Evolutionary conservation across 2,329 filamentous ascomycete species (phyloP), one percentile per base, ranked within the genome.

Genomic region (Fusarium floridanum): DNA sequence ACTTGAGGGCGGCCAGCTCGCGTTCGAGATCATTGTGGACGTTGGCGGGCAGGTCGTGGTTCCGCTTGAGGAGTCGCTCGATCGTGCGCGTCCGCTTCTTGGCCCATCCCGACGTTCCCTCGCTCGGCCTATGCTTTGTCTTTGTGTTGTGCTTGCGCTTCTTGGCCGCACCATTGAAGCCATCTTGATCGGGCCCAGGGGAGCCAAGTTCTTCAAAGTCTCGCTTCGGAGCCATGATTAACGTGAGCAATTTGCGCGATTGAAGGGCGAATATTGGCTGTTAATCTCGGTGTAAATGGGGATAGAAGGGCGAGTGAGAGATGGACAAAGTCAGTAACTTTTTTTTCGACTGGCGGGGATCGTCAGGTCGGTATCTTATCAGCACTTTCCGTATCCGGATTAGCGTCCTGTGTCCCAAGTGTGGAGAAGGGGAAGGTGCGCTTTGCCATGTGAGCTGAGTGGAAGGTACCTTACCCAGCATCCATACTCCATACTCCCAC

Each of bases 41-140:
- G 78, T 92, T 88, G 34, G 92, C 92, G 1, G 93, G 92, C 61
- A 95, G 86, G 63, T 91, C 88, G 60, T 89, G 84, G 14, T 88
- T 87, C 70, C 88, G 87, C 56, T 89, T 86, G 37, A 96, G 86
- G 11, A 91, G 87, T 61, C 94, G 88, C 77, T 91, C 89, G 65
- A 95, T 90, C 62, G 91, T 91, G 64, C 94, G 88, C 68, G 91
- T 91, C 55, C 92, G 89, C 82, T 93, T 93, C 84, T 93, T 95
- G 61, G 93, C 86, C 78, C 89, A 89, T 80, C 90, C 90, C 57
- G 91, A 82, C 66, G 83, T 86, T 59, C 85, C 85, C 36, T 86
- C 83, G 71, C 84, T 87, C 12, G 83, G 81, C 70, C 84, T 84
- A 77, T 83, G 81, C 76, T 84, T 87, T 64, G 76, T 70, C 68